Percentiles rank a stretch among this genome's conserved stretches.
Evolutionary conservation across 345 rosid species (phyloP).

Genomic region (Citrus inodora): DNA sequence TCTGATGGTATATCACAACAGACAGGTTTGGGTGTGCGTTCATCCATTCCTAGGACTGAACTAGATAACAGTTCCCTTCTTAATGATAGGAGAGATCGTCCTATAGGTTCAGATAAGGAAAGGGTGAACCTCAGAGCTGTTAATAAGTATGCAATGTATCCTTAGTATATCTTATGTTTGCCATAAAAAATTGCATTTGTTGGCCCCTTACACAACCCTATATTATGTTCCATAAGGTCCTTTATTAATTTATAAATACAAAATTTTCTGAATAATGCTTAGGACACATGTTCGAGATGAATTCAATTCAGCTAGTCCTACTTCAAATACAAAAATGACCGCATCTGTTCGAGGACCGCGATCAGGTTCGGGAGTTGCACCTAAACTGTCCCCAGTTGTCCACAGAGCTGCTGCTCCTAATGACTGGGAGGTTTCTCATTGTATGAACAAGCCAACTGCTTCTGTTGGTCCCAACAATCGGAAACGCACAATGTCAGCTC

Average conservation of each 20-base stretch:
- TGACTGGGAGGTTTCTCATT: conserved; percentile 86
- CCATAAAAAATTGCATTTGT: not conserved
- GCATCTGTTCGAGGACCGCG: conserved; percentile 70
- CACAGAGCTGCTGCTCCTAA: conserved; percentile 56
- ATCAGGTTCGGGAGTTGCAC: conserved; percentile 56
- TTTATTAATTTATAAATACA: not conserved
- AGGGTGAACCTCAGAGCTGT: conserved; percentile 65
- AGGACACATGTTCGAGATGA: conserved; percentile 76
- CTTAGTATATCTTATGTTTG: conserved; percentile 6
- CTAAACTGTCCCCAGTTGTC: conserved; percentile 67
- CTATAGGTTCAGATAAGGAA: conserved; percentile 73
- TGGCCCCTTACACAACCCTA: not conserved
- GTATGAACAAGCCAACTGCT: conserved; percentile 68
- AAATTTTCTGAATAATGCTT: conserved; percentile 22
- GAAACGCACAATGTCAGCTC: conserved; percentile 61
- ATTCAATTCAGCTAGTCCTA: conserved; percentile 67
- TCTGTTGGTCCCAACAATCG: conserved; percentile 64
- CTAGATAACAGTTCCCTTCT: conserved; percentile 52
- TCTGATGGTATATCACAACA: conserved; percentile 58
- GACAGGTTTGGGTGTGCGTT: conserved; percentile 54
- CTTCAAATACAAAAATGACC: conserved; percentile 56
- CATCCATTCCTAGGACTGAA: conserved; percentile 63
- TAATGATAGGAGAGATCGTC: conserved; percentile 75
- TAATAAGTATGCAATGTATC: conserved; percentile 63
- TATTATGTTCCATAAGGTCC: not conserved